Conservation (phyloP, 371 early-diverging fungal genomes). For the Capillidium rhysosporum region DNA sequence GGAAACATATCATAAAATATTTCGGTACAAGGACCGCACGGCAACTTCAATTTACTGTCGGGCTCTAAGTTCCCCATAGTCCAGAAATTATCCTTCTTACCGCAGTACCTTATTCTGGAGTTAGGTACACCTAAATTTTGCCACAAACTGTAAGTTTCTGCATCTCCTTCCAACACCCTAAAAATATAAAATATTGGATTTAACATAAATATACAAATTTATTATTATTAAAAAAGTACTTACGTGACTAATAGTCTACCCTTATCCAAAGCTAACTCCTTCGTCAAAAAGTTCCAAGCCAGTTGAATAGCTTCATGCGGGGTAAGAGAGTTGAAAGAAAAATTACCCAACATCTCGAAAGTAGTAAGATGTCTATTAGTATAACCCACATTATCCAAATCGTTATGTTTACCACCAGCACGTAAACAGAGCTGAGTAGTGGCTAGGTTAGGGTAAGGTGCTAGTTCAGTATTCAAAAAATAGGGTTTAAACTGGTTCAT, state of each 20-base stretch:
- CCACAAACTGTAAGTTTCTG: constrained; percentile 43
- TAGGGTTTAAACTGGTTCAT: constrained; percentile 63
- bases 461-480: constrained; percentile 36
- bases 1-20: constrained; percentile 62
- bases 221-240: constrained; percentile 4
- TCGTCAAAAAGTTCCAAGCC: constrained; percentile 49
- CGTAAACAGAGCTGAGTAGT: constrained; percentile 55
- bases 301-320: constrained; percentile 35
- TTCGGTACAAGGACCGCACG: constrained; percentile 65
- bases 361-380: constrained; percentile 65
- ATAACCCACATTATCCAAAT: constrained; percentile 58
- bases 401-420: constrained; percentile 69
- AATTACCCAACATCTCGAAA: constrained; percentile 73
- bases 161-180: constrained; percentile 42
- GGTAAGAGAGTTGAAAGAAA: constrained; percentile 48
- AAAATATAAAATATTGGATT: background rate
- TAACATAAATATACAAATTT: background rate
- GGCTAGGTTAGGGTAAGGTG: constrained; percentile 36
- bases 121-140: constrained; percentile 34
- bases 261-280: constrained; percentile 33
- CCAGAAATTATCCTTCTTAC: constrained; percentile 62
- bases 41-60: constrained; percentile 8
- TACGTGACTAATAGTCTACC: constrained; percentile 43
- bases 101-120: constrained; percentile 29
- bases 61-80: constrained; percentile 67